phyloP scores from a whole-genome alignment of 164 flowering plant species.

The Tetracentron sinense region DNA sequence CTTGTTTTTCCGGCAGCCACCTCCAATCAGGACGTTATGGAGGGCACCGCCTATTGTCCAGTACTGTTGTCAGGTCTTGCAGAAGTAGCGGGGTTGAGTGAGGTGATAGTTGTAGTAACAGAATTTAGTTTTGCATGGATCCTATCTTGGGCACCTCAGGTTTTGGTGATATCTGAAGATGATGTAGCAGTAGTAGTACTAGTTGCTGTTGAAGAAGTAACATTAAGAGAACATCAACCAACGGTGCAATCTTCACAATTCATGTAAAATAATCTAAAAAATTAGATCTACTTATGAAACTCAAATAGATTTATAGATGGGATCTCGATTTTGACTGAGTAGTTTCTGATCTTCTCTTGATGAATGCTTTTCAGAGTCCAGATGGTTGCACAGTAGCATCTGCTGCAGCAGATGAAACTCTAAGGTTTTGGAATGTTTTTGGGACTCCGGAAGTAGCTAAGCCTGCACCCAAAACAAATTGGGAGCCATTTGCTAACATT shows the following conservation, averaged over 20 bases:
- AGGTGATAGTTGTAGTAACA: slow-evolving; percentile 61
- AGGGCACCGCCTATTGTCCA: slow-evolving; percentile 58
- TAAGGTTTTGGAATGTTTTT: slow-evolving; percentile 38
- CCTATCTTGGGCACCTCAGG: slow-evolving; percentile 47
- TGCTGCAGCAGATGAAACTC: slow-evolving; percentile 29
- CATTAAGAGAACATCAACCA: too few relatives aligned
- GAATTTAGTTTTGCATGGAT: slow-evolving; percentile 51
- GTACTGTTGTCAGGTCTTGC: slow-evolving; percentile 52
- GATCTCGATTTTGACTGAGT: background rate
- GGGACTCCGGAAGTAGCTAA: slow-evolving; percentile 33
- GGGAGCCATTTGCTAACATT: slow-evolving; percentile 47
- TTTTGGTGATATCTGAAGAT: slow-evolving; percentile 28
- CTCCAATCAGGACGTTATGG: slow-evolving; percentile 49
- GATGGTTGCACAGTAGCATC: slow-evolving; percentile 5
- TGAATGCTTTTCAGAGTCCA: background rate
- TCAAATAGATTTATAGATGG: too few relatives aligned
- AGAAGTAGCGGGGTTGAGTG: slow-evolving; percentile 57
- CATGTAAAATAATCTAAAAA: too few relatives aligned
- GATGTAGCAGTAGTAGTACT: slow-evolving; percentile 15
- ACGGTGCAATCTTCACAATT: too few relatives aligned
- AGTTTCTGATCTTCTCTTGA: background rate
- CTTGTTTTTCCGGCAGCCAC: slow-evolving; percentile 50
- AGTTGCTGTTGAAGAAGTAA: slow-evolving; percentile 14
- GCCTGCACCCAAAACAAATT: slow-evolving; percentile 29
- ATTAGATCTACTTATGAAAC: too few relatives aligned